Conservation (phyloP, 495 filamentous ascomycete genomes). For the Aspergillus leporis region DNA sequence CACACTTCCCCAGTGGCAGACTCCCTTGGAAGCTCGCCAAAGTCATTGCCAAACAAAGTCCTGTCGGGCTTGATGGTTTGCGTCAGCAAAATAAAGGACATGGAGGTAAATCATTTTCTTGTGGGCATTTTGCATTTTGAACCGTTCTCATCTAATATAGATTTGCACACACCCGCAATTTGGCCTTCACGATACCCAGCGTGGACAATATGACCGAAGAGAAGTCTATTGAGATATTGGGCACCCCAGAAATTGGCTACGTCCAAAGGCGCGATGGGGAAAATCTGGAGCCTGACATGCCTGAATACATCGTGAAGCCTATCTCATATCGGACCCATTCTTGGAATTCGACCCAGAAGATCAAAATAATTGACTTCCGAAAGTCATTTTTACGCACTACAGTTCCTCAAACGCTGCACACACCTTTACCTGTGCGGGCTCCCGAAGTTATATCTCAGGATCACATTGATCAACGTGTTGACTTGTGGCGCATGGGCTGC, state of each 20-base stretch:
- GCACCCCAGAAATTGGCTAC: conserved; percentile 35
- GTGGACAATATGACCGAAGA: conserved; percentile 27
- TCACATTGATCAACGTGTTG: conserved; percentile 39
- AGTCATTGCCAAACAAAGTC: conserved; percentile 41
- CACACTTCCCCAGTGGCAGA: conserved; percentile 29
- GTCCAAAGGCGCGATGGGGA: conserved; percentile 36
- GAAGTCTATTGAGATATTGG: conserved; percentile 34
- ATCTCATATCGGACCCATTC: conserved; percentile 21
- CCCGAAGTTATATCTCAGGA: conserved; percentile 47
- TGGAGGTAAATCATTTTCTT: conserved; percentile 36
- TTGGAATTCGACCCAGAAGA: conserved; percentile 20
- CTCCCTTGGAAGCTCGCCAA: conserved; percentile 46
- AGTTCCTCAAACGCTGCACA: conserved; percentile 31
- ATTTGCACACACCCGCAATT: conserved; percentile 51
- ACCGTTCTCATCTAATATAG: conserved; percentile 26
- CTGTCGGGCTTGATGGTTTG: conserved; percentile 40
- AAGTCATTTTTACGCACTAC: conserved; percentile 36
- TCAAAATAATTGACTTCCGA: conserved; percentile 47
- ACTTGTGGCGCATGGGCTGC: conserved; percentile 47
- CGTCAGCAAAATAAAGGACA: conserved; percentile 44
- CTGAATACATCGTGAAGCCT: conserved; percentile 38
- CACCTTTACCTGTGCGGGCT: conserved; percentile 35
- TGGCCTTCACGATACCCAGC: conserved; percentile 37
- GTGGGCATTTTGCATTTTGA: conserved; percentile 10
- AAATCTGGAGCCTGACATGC: conserved; percentile 29